These are phyloP conservation scores for Elongisporangium prolatum DNA, from an alignment of 352 stramenopile species.

Conservation along the genomic window DNA sequence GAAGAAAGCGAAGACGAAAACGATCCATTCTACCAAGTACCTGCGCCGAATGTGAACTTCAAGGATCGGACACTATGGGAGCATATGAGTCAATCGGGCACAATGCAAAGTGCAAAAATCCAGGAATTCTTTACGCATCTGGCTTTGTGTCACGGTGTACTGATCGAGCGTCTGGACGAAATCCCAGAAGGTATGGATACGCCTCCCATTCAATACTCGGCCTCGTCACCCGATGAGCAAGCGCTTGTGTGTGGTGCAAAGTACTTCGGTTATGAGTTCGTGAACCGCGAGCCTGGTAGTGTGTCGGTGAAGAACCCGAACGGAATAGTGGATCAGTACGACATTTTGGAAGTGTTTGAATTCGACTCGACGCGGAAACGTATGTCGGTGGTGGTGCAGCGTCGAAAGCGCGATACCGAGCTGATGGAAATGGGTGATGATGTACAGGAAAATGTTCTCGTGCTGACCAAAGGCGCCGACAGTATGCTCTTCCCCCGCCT, in stretches of 20 bases:
- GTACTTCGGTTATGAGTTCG: conserved; percentile 83
- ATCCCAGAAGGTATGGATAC: conserved; percentile 37
- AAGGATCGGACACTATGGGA: conserved; percentile 57
- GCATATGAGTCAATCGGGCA: conserved; percentile 35
- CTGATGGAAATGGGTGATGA: conserved; percentile 61
- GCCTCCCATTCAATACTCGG: conserved; percentile 70
- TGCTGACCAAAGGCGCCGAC: conserved; percentile 81
- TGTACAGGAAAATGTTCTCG: conserved; percentile 66
- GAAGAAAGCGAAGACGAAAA: conserved; percentile 35
- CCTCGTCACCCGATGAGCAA: conserved; percentile 87
- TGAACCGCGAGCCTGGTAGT: conserved; percentile 60
- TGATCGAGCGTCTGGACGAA: conserved; percentile 91
- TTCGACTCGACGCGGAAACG: conserved; percentile 90
- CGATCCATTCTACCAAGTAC: conserved; percentile 14
- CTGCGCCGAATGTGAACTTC: conserved; percentile 75
- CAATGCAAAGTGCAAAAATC: conserved; percentile 50
- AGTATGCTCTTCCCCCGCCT: conserved; percentile 84
- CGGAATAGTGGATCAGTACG: conserved; percentile 61
- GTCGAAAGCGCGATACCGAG: conserved; percentile 62
- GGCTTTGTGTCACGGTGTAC: conserved; percentile 93
- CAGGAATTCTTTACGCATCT: conserved; percentile 84
- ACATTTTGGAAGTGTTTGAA: conserved; percentile 92
- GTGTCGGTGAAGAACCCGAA: conserved; percentile 64
- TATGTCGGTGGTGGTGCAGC: conserved; percentile 84
- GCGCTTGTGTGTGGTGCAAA: conserved; percentile 83